Conservation (phyloP, 305 asterid genomes). For the Vinca major region DNA sequence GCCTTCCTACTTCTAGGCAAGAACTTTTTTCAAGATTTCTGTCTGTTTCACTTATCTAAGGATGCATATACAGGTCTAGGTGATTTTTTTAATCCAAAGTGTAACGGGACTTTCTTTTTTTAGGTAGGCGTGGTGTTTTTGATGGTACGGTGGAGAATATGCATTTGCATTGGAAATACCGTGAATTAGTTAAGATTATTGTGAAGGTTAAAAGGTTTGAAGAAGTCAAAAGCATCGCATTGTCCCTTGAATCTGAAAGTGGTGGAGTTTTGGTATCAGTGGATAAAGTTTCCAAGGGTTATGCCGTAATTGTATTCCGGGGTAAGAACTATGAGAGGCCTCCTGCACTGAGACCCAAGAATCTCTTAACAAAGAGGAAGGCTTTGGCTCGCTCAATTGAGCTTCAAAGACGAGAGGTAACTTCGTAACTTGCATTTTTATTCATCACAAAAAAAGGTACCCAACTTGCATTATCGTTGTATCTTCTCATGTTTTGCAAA, state of each 20-base stretch:
- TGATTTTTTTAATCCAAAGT: slow-evolving; percentile 10
- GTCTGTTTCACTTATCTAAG: slow-evolving; percentile 8
- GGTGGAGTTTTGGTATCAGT: slow-evolving; percentile 87
- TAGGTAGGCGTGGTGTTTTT: slow-evolving; percentile 98
- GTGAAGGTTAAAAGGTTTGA: slow-evolving; percentile 67
- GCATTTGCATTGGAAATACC: slow-evolving; percentile 98
- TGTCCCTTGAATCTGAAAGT: slow-evolving; percentile 93
- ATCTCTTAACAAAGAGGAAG: slow-evolving; percentile 84
- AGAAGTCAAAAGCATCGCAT: slow-evolving; percentile 67
- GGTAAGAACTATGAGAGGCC: slow-evolving; percentile 84
- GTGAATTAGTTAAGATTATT: slow-evolving; percentile 77
- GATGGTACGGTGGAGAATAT: slow-evolving; percentile 97
- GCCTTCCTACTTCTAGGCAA: slow-evolving; percentile 91
- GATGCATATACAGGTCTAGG: background rate
- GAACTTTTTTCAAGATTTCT: slow-evolving; percentile 6
- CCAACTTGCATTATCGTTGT: background rate
- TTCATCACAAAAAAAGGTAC: too few relatives aligned
- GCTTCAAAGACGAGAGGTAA: slow-evolving; percentile 90
- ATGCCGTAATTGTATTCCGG: slow-evolving; percentile 74
- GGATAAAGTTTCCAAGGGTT: slow-evolving; percentile 89
- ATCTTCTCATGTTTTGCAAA: background rate
- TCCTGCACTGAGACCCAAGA: slow-evolving; percentile 62
- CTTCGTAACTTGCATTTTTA: background rate
- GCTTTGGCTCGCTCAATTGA: slow-evolving; percentile 98
- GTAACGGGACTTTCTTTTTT: slow-evolving; percentile 20